These are phyloP conservation scores for Kitagawia praeruptora DNA, from an alignment of 129 eudicot species.

Conservation along the genomic window DNA sequence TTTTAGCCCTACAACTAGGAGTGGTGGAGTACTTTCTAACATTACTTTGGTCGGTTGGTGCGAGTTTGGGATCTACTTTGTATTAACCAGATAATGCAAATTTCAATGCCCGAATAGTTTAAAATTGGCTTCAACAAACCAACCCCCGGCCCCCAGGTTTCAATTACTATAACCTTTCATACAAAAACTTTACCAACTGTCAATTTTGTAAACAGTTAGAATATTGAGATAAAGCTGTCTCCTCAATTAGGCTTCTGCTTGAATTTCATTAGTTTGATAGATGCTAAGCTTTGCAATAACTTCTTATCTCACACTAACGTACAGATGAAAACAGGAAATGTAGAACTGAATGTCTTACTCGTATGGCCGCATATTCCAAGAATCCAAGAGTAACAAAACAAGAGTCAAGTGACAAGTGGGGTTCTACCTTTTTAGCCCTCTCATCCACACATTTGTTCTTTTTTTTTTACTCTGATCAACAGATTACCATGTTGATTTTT, in stretches of 20 bases:
- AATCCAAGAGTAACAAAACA: slow-evolving; percentile 5
- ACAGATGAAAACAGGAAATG: slow-evolving; percentile 2
- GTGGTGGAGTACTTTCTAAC: neutral
- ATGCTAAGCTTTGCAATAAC: neutral
- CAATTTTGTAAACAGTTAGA: too few relatives aligned
- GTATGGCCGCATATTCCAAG: slow-evolving; percentile 26
- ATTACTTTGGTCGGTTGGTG: too few relatives aligned
- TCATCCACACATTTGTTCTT: neutral
- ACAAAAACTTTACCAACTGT: too few relatives aligned
- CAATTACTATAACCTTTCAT: too few relatives aligned
- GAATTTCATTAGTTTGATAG: neutral
- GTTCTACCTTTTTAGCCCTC: neutral
- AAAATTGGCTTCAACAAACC: too few relatives aligned
- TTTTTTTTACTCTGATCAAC: neutral
- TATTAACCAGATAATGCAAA: too few relatives aligned
- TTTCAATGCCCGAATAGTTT: too few relatives aligned
- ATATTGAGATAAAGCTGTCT: too few relatives aligned
- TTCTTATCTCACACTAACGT: neutral
- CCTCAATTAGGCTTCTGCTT: too few relatives aligned
- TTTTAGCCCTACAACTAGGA: too few relatives aligned
- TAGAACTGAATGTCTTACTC: slow-evolving; percentile 6
- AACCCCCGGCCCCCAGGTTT: too few relatives aligned
- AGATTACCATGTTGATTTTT: neutral
- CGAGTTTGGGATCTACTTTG: too few relatives aligned
- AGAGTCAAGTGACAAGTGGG: slow-evolving; percentile 1